Percentiles rank a stretch among this genome's conserved stretches.
These are phyloP conservation scores for Penicillium sp. DNA, from an alignment of 2,329 filamentous ascomycete genomes.

Conservation along the genomic window DNA sequence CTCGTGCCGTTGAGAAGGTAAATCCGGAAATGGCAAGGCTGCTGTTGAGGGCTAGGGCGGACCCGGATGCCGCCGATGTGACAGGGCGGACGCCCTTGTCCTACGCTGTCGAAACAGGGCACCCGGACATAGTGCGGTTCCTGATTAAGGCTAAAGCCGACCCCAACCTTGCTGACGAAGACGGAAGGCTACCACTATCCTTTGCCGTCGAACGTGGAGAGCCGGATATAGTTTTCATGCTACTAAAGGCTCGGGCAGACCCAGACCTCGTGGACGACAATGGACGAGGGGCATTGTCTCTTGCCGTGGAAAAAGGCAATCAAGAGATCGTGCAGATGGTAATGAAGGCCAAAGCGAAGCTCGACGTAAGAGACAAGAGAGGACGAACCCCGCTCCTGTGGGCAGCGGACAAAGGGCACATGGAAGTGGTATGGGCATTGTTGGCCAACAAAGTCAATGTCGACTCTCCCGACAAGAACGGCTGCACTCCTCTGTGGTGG, in stretches of 20 bases:
- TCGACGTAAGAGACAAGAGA: conserved; percentile 17
- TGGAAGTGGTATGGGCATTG: conserved; percentile 31
- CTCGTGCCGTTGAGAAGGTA: conserved; percentile 27
- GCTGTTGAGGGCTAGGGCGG: conserved; percentile 22
- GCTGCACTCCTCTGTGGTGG: conserved; percentile 29
- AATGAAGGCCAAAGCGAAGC: conserved; percentile 21
- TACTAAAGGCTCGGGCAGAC: conserved; percentile 23
- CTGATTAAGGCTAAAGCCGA: conserved; percentile 26
- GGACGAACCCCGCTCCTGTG: conserved; percentile 24
- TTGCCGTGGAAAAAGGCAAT: conserved; percentile 26
- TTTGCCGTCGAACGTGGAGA: conserved; percentile 27
- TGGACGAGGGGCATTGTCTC: conserved; percentile 23
- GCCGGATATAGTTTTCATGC: conserved; percentile 26
- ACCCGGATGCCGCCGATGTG: conserved; percentile 21
- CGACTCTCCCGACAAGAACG: conserved; percentile 25
- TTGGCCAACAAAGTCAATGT: conserved; percentile 27
- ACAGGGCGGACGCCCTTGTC: conserved; percentile 21
- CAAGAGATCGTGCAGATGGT: conserved; percentile 27
- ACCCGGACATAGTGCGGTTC: conserved; percentile 23
- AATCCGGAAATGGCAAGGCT: conserved; percentile 27
- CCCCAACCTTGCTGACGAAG: conserved; percentile 20
- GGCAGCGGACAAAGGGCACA: conserved; percentile 27
- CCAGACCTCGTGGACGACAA: conserved; percentile 20
- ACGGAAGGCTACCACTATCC: conserved; percentile 24
- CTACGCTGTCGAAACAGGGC: conserved; percentile 23